Percentiles rank a stretch among this genome's conserved stretches.
phyloP scores from a whole-genome alignment of 768 basidiomycete species.

The Zangia roseola region DNA sequence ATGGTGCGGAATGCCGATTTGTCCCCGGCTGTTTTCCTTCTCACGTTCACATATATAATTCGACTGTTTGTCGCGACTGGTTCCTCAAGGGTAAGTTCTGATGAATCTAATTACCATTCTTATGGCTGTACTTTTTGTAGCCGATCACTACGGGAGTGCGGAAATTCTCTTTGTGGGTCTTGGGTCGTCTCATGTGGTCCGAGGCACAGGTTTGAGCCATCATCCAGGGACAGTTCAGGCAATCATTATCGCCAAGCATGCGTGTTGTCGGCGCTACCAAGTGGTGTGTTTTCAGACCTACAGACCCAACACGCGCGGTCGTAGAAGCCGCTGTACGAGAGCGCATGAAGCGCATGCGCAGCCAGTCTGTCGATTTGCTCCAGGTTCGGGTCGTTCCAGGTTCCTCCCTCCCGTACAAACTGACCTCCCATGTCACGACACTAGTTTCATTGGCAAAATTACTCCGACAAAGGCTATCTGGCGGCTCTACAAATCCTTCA shows the following conservation, averaged over 20 bases:
- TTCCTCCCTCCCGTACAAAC: background rate
- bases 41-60: constrained; percentile 7
- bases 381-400: constrained; percentile 47
- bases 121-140: constrained; percentile 36
- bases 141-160: constrained; percentile 85
- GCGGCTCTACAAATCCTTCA: constrained; percentile 50
- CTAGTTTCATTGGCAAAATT: constrained; percentile 83
- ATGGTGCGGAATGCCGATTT: constrained; percentile 46
- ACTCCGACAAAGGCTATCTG: constrained; percentile 48
- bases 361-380: constrained; percentile 60
- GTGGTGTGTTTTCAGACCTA: constrained; percentile 75
- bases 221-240: constrained; percentile 67
- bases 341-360: constrained; percentile 66
- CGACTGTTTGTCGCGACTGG: constrained; percentile 3
- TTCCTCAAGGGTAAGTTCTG: constrained; percentile 25
- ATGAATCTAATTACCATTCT: background rate
- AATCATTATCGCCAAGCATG: constrained; percentile 39
- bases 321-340: constrained; percentile 68
- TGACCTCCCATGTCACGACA: background rate
- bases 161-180: constrained; percentile 74
- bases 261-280: constrained; percentile 74
- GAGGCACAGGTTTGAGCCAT: background rate
- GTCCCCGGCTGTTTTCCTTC: constrained; percentile 10
- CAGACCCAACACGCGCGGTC: constrained; percentile 47
- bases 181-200: background rate